Evolutionary conservation across 1,139 yeast species (phyloP), one percentile per base, ranked within the genome.

Genomic region (Yamadazyma aaseri): DNA sequence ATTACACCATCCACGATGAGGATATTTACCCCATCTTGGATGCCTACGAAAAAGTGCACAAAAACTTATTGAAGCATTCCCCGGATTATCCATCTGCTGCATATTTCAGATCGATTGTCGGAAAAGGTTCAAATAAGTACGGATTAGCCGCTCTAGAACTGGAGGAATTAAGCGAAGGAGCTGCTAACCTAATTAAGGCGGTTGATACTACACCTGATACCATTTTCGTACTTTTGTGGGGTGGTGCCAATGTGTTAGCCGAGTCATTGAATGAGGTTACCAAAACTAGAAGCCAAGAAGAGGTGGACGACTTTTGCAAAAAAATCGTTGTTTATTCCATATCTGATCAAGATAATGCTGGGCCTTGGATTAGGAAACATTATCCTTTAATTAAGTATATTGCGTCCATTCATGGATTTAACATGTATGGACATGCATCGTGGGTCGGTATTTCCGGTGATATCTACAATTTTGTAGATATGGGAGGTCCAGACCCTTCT

Each of bases 371-470:
- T 23, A 42, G 60, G 35, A 28, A 28, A 30, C 27, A 46, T 15
- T 55, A 42, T 30, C 59, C 58, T 3, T 20, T 29, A 17, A 28
- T 55, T 6, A 41, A 36, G 18, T 54, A 52, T 32, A 48, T 54
- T 32, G 47, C 47, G 0, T 53, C 58, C 2, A 29, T 50, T 18
- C 56, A 50, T 32, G 56, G 50, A 1, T 52, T 47, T 35, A 53
- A 49, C 22, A 51, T 46, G 26, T 55, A 55, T 35, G 49, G 51
- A 4, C 36, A 39, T n/a, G 31, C 57, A 4, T 41, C 56, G 2
- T 55, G 59, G 59, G 49, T 49, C 17, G 58, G 58, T 6, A 50
- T 54, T 2, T 50, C 56, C 3, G 59, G 56, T 25, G 56, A 54
- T 17, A 23, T 25, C 1, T 44, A 37, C 29, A 45, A 47, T 31